Evolutionary conservation across 495 filamentous ascomycete genomes (phyloP).

Genomic region (Penicillium samsonianum): DNA sequence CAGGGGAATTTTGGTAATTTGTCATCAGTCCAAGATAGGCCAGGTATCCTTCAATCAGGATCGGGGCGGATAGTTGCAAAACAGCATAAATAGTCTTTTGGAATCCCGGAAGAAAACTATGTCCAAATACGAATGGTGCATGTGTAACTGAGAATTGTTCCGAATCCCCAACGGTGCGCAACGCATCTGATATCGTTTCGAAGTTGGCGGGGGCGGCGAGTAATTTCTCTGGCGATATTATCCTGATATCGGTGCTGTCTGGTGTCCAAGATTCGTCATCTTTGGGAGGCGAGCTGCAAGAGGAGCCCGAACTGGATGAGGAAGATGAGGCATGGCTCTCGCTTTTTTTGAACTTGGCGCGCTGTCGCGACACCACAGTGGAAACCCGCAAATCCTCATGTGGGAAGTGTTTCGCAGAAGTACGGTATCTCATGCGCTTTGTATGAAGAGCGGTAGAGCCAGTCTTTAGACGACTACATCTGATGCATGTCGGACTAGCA

Average conservation of each 20-base stretch:
- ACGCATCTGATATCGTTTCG: constrained; percentile 25
- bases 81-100: constrained; percentile 26
- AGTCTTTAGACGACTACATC: constrained; percentile 32
- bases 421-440: constrained; percentile 25
- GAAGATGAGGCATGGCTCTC: constrained; percentile 10
- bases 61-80: constrained; percentile 22
- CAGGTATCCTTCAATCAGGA: constrained; percentile 29
- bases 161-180: constrained; percentile 28
- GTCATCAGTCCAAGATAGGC: constrained; percentile 32
- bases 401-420: constrained; percentile 20
- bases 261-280: constrained; percentile 11
- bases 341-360: constrained; percentile 6
- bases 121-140: constrained; percentile 27
- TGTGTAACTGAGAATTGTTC: constrained; percentile 31
- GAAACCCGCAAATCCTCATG: constrained; percentile 25
- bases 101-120: constrained; percentile 22
- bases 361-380: constrained; percentile 20
- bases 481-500: constrained; percentile 24
- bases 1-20: constrained; percentile 26
- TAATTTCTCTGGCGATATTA: constrained; percentile 24
- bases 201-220: constrained; percentile 20
- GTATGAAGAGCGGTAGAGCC: constrained; percentile 25
- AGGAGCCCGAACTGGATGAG: constrained; percentile 13
- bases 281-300: constrained; percentile 9
- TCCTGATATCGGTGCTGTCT: constrained; percentile 4